Conservation (phyloP, 2,329 filamentous ascomycete species). For the Mycosphaerelloides madeirae region DNA sequence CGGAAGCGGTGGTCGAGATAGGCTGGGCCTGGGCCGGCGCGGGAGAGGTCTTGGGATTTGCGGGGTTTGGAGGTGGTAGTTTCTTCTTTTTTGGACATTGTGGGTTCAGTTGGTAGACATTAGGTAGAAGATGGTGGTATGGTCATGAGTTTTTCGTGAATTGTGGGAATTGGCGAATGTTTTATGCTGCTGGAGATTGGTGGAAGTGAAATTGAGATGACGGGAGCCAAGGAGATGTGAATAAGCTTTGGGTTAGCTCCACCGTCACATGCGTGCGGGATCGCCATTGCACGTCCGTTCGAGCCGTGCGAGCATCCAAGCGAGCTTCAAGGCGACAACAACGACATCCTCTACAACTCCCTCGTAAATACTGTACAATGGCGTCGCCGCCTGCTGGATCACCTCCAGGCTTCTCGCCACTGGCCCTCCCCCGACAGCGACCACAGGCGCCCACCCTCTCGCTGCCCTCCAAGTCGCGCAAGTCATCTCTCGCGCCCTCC, state of each 20-base stretch:
- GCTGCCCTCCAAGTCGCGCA: constrained; percentile 57
- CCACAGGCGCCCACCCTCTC: constrained; percentile 51
- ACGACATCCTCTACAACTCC: not conserved
- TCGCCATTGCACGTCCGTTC: not conserved
- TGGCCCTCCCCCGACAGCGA: constrained; percentile 54
- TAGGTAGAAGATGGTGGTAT: too few species aligned
- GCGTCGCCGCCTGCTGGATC: constrained; percentile 24
- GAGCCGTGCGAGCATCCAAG: not conserved
- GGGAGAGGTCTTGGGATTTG: too few species aligned
- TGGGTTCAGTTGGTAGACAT: too few species aligned
- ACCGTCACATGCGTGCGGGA: not conserved
- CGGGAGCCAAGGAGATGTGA: too few species aligned
- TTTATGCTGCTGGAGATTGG: too few species aligned
- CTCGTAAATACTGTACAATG: constrained; percentile 12
- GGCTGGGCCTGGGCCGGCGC: constrained; percentile 5
- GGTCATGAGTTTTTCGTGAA: too few species aligned
- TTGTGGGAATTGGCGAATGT: too few species aligned
- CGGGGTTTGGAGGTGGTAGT: too few species aligned
- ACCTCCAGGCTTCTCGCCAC: constrained; percentile 19
- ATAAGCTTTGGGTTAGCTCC: not conserved
- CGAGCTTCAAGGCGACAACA: not conserved
- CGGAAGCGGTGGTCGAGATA: constrained; percentile 26
- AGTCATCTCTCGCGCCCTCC: constrained; percentile 59
- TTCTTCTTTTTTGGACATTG: too few species aligned
- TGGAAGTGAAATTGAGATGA: too few species aligned